Evolutionary conservation across 768 basidiomycete genomes (phyloP).

Genomic region (Tremella yokohamensis): DNA sequence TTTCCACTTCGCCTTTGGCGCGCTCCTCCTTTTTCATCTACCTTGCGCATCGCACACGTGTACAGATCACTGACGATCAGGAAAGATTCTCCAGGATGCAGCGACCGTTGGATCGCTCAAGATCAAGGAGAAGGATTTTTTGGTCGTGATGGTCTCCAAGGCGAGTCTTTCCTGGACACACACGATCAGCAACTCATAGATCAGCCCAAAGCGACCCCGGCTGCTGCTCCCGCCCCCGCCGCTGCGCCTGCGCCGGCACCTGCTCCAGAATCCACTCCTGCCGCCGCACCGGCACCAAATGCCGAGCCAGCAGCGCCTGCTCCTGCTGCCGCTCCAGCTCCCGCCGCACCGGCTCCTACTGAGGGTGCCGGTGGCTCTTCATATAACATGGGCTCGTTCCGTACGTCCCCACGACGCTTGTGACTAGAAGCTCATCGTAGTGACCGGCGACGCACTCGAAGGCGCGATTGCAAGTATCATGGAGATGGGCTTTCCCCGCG

Average conservation of each 20-base stretch:
- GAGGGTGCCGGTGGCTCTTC: conserved; percentile 23
- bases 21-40: not conserved
- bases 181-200: conserved; percentile 9
- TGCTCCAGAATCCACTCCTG: conserved; percentile 46
- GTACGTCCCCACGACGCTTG: conserved; percentile 19
- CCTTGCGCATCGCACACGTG: too few species aligned
- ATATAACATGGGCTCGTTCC: conserved; percentile 29
- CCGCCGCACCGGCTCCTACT: conserved; percentile 47
- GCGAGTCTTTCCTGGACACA: conserved; percentile 54
- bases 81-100: conserved; percentile 83
- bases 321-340: conserved; percentile 32
- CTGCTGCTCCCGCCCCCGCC: conserved; percentile 46
- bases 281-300: conserved; percentile 45
- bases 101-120: conserved; percentile 82
- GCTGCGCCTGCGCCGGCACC: conserved; percentile 44
- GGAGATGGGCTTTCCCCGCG: conserved; percentile 90
- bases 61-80: conserved; percentile 53
- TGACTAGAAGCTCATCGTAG: conserved; percentile 13
- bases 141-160: conserved; percentile 99
- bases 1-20: not conserved
- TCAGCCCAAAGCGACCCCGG: conserved; percentile 51
- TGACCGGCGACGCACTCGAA: conserved; percentile 74
- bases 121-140: conserved; percentile 97
- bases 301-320: conserved; percentile 31
- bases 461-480: conserved; percentile 74